Percentiles rank a stretch among this genome's conserved stretches.
These are phyloP conservation scores for Daldinia grandis DNA, from an alignment of 495 filamentous ascomycete species.

Conservation along the genomic window DNA sequence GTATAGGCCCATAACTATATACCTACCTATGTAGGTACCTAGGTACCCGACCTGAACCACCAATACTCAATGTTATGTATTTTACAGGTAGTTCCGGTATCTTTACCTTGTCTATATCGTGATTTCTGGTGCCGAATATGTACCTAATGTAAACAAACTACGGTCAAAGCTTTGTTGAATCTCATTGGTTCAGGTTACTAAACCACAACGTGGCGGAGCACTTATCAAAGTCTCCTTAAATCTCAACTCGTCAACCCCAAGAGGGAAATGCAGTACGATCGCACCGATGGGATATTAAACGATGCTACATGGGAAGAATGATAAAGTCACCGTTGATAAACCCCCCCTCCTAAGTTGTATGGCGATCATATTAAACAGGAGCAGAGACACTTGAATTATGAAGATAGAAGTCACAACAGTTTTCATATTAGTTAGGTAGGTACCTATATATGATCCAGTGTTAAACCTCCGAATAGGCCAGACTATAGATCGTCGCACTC, in stretches of 20 bases:
- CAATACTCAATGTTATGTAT: background rate
- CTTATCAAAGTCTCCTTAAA: background rate
- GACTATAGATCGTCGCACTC: background rate
- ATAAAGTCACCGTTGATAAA: background rate
- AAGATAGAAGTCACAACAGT: background rate
- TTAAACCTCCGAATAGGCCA: background rate
- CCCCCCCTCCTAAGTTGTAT: background rate
- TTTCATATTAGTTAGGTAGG: background rate
- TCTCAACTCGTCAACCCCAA: background rate
- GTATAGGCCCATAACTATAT: background rate
- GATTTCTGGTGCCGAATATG: background rate
- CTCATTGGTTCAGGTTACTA: background rate
- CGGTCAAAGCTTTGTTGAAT: background rate
- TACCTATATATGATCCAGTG: background rate
- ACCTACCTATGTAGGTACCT: too few relatives aligned
- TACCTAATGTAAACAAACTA: background rate
- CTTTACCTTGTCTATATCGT: background rate
- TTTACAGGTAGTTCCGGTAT: background rate
- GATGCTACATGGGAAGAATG: background rate
- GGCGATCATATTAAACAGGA: background rate
- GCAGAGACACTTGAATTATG: background rate
- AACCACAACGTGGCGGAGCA: background rate
- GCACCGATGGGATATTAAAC: background rate
- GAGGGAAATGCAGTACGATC: background rate
- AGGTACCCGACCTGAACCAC: background rate